Conservation (phyloP, 2,329 filamentous ascomycete species). For the Ophiostoma sp. region DNA sequence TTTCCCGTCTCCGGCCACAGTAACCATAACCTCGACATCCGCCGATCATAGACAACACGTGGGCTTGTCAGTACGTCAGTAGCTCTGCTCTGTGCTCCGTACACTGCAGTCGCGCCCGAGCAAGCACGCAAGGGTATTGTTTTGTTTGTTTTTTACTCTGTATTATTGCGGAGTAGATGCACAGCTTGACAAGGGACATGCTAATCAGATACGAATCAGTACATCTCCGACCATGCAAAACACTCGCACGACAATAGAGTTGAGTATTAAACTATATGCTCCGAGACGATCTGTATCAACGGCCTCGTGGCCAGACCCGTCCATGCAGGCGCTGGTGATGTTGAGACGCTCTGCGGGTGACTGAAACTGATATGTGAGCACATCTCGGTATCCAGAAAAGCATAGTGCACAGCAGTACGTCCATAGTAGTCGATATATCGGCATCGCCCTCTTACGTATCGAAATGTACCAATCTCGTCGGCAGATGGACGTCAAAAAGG, state of each 20-base stretch:
- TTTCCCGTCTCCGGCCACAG: not conserved
- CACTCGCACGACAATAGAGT: not conserved
- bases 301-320: not conserved
- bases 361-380: not conserved
- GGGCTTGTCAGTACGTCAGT: not conserved
- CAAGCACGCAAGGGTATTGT: not conserved
- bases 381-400: conserved; percentile 2
- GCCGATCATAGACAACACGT: conserved; percentile 1
- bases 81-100: not conserved
- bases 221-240: not conserved
- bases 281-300: not conserved
- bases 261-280: not conserved
- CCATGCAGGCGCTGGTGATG: not conserved
- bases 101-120: not conserved
- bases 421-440: not conserved
- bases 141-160: not conserved
- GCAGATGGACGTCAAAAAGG: not conserved
- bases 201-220: not conserved
- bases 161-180: not conserved
- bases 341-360: not conserved
- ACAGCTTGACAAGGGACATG: not conserved
- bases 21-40: not conserved
- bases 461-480: not conserved
- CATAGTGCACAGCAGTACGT: not conserved
- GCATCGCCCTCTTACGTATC: not conserved